Conservation (phyloP, 73 alveolate genomes). For the Durusdinium trenchii region DNA sequence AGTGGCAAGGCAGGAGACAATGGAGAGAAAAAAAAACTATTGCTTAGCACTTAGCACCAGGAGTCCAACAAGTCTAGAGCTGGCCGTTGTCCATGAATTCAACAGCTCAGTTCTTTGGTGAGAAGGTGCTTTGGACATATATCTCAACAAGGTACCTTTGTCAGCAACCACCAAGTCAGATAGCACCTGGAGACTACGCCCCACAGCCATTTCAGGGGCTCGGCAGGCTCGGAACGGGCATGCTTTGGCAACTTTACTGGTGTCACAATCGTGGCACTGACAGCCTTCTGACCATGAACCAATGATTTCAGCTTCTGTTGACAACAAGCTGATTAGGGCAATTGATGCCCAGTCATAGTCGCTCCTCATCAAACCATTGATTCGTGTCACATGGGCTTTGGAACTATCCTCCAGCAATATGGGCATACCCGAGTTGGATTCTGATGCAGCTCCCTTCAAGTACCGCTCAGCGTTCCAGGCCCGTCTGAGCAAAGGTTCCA, state of each 20-base stretch:
- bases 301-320: not conserved
- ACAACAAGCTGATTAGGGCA: not conserved
- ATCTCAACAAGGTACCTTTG: not conserved
- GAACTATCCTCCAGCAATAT: not conserved
- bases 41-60: no score
- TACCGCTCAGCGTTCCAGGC: not conserved
- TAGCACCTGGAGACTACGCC: not conserved
- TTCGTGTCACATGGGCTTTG: not conserved
- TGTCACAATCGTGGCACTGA: not conserved
- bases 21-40: no score
- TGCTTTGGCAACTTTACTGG: no score
- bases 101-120: not conserved
- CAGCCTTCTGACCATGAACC: not conserved
- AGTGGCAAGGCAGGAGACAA: no score
- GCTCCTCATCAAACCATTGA: not conserved
- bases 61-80: not conserved
- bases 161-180: not conserved
- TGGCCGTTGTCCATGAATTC: not conserved
- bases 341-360: not conserved
- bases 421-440: not conserved
- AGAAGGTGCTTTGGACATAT: not conserved
- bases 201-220: not conserved
- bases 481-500: not conserved
- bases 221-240: not conserved
- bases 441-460: no score